Percentiles rank a stretch among this genome's conserved stretches.
Conservation (phyloP, 148 eudicot species). For the Polygonum maritimum region DNA sequence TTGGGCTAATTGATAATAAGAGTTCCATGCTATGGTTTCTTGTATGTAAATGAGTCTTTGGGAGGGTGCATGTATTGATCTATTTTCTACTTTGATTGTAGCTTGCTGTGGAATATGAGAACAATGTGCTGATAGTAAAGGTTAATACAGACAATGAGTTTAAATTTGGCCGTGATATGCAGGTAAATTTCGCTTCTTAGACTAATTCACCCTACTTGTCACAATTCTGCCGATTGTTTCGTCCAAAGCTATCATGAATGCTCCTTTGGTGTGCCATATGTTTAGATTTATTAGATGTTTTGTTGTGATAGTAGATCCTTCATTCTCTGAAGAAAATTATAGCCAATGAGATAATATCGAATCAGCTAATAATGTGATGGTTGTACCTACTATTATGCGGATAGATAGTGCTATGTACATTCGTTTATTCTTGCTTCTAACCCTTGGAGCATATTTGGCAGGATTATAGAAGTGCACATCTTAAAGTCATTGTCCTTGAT, state of each 20-base stretch:
- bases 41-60: neutral
- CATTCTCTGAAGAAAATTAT: no score
- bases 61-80: neutral
- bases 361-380: no score
- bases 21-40: neutral
- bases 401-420: neutral
- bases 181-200: constrained; percentile 35
- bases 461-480: constrained; percentile 61
- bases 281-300: neutral
- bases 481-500: constrained; percentile 60
- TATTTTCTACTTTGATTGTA: constrained; percentile 16
- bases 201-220: neutral
- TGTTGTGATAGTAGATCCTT: no score
- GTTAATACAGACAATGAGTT: constrained; percentile 97
- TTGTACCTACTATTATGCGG: no score
- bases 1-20: neutral
- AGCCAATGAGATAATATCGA: no score
- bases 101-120: constrained; percentile 96
- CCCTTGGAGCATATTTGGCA: constrained; percentile 16
- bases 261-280: neutral
- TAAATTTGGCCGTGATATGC: constrained; percentile 92
- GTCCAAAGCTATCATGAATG: neutral
- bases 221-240: neutral
- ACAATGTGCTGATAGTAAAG: constrained; percentile 64
- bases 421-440: neutral